Conservation (phyloP, 352 stramenopile genomes). For the Pythium monospermum region DNA sequence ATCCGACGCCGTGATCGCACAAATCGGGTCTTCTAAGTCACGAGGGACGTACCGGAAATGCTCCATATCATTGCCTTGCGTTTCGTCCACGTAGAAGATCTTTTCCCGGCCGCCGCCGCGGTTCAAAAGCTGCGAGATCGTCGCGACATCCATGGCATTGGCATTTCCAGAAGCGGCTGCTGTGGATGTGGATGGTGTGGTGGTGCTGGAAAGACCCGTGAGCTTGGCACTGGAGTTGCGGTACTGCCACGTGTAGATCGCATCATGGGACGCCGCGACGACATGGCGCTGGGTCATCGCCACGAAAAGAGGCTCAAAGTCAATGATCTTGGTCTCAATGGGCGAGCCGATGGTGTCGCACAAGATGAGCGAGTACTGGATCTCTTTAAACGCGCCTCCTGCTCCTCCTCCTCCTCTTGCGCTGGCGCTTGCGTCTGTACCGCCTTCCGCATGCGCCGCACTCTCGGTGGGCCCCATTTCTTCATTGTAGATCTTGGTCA, state of each 20-base stretch:
- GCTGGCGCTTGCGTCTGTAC: not conserved
- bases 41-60: conserved; percentile 64
- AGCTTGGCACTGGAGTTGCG: conserved; percentile 77
- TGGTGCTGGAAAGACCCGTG: conserved; percentile 44
- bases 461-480: conserved; percentile 32
- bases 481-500: conserved; percentile 83
- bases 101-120: conserved; percentile 73
- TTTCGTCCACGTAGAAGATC: conserved; percentile 88
- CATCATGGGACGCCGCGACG: conserved; percentile 68
- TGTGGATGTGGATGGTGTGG: conserved; percentile 10
- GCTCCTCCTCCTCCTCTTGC: conserved; percentile 17
- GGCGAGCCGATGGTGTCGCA: conserved; percentile 83
- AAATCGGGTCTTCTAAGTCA: conserved; percentile 82
- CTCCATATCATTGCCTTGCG: conserved; percentile 66
- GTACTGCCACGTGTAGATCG: conserved; percentile 94
- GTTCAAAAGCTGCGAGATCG: conserved; percentile 66
- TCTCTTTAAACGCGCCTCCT: conserved; percentile 38
- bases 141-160: conserved; percentile 42
- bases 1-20: conserved; percentile 80
- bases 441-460: conserved; percentile 21
- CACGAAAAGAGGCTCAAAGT: conserved; percentile 81
- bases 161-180: too few species aligned
- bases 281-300: conserved; percentile 87
- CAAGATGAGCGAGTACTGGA: conserved; percentile 82
- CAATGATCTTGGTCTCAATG: conserved; percentile 81